phyloP scores from a whole-genome alignment of 2,329 filamentous ascomycete genomes.

The Xylariaceae sp. region DNA sequence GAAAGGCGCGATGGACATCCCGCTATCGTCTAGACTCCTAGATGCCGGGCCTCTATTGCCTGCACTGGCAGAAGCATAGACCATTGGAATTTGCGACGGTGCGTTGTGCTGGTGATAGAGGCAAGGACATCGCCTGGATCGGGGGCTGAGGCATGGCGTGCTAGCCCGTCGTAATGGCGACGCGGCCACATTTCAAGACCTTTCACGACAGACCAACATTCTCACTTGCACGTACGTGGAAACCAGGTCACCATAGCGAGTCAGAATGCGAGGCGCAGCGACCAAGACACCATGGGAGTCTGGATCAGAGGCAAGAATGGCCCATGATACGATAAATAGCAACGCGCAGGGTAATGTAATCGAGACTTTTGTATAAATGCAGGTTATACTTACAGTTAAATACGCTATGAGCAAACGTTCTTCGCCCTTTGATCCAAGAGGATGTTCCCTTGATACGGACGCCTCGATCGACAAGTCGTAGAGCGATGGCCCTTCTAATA shows the following conservation, averaged over 20 bases:
- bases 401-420: no score
- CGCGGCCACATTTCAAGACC: constrained; percentile 14
- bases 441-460: constrained; percentile 7
- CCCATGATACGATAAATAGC: constrained; percentile 1
- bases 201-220: constrained; percentile 13
- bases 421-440: no score
- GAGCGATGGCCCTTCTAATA: constrained; percentile 11
- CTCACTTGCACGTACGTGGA: constrained; percentile 17
- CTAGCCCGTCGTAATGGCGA: constrained; percentile 10
- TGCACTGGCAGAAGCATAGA: constrained; percentile 2
- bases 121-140: not conserved
- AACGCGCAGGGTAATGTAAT: constrained; percentile 6
- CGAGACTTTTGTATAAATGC: no score
- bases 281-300: not conserved
- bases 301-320: constrained; percentile 1
- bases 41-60: no score
- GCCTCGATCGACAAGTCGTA: no score
- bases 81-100: no score
- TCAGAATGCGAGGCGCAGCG: not conserved
- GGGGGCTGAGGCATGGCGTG: not conserved
- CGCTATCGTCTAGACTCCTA: no score
- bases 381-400: constrained; percentile 12
- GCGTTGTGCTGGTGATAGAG: no score
- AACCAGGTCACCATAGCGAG: constrained; percentile 9
- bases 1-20: no score